Evolutionary conservation across 2,329 filamentous ascomycete genomes (phyloP).

Genomic region (Aspergillus niger): DNA sequence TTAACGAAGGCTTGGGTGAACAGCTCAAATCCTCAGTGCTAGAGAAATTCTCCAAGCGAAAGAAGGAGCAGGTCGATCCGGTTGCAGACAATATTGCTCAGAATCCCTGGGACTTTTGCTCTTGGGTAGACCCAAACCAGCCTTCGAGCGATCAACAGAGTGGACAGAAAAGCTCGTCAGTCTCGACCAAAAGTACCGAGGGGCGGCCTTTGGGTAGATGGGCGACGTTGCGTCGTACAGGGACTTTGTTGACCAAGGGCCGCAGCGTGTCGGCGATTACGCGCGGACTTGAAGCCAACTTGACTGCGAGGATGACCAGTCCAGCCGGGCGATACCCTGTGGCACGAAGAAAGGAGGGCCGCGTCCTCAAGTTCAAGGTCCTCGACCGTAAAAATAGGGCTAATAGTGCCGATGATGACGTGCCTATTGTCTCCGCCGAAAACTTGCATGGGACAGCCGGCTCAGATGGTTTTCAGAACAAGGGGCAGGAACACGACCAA

Average conservation of each 20-base stretch:
- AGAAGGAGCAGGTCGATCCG: conserved; percentile 10
- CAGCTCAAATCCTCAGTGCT: conserved; percentile 21
- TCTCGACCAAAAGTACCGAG: conserved; percentile 2
- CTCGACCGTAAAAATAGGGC: conserved; percentile 8
- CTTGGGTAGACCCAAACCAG: conserved; percentile 15
- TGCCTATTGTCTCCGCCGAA: not conserved
- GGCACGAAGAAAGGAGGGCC: conserved; percentile 16
- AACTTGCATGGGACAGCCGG: not conserved
- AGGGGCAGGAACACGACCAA: not conserved
- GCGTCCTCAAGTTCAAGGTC: conserved; percentile 15
- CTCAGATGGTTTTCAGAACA: not conserved
- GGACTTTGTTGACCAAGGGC: conserved; percentile 15
- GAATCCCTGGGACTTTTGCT: conserved; percentile 21
- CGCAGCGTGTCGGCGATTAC: conserved; percentile 16
- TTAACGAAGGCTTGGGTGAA: conserved; percentile 15
- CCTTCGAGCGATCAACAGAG: conserved; percentile 6
- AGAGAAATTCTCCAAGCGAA: conserved; percentile 20
- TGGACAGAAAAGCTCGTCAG: not conserved
- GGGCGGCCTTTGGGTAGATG: conserved; percentile 12
- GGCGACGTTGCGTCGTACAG: conserved; percentile 15
- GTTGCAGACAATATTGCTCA: conserved; percentile 1
- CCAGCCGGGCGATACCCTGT: conserved; percentile 12
- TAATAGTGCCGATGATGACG: not conserved
- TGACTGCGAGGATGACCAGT: conserved; percentile 8
- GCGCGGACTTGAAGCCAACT: conserved; percentile 16